These are phyloP conservation scores for Selaginella tamariscina DNA, from an alignment of 75 land plant species.

Conservation along the genomic window DNA sequence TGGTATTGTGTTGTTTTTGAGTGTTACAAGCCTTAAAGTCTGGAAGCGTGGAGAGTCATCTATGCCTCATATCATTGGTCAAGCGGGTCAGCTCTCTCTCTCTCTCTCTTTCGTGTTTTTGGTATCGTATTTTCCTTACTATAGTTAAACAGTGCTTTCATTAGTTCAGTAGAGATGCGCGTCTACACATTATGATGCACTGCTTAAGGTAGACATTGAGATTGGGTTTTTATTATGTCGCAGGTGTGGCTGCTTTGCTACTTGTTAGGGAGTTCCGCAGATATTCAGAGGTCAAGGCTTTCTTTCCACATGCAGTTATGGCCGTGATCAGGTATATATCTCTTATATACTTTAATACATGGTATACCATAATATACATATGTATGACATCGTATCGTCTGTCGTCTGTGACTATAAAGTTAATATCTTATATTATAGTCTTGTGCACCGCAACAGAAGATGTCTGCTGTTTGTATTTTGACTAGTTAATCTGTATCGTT, in stretches of 20 bases:
- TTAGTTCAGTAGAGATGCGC: not conserved
- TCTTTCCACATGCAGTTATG: conserved; percentile 47
- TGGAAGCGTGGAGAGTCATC: conserved; percentile 56
- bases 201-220: not conserved
- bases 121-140: not conserved
- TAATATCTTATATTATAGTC: no score
- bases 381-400: no score
- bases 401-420: no score
- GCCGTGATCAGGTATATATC: conserved; percentile 29
- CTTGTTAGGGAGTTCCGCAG: conserved; percentile 8
- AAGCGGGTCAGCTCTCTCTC: conserved; percentile 41
- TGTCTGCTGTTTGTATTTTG: not conserved
- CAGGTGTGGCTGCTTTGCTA: conserved; percentile 7
- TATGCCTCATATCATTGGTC: conserved; percentile 41
- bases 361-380: not conserved
- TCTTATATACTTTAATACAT: not conserved
- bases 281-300: conserved; percentile 22
- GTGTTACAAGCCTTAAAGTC: conserved; percentile 50
- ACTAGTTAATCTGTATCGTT: not conserved
- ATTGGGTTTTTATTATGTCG: not conserved
- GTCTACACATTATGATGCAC: not conserved
- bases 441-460: not conserved
- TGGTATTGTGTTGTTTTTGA: conserved; percentile 48
- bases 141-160: not conserved
- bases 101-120: not conserved